Percentiles rank a stretch among this genome's conserved stretches.
phyloP scores from a whole-genome alignment of 495 filamentous ascomycete genomes.

The Darksidea phi region DNA sequence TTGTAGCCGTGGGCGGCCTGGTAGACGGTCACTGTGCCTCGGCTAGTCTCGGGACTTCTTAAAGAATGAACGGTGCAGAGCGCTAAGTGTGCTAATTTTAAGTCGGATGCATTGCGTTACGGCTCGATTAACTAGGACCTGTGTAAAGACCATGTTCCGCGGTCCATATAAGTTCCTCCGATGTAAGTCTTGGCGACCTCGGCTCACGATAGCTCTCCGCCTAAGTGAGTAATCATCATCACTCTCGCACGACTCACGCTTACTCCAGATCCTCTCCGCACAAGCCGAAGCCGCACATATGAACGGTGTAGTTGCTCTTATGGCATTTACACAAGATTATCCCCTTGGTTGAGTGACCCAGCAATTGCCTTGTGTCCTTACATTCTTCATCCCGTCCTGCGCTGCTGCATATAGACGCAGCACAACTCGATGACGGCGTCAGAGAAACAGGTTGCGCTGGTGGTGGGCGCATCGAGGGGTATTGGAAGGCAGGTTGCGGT shows the following conservation, averaged over 20 bases:
- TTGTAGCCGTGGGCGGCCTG: no score
- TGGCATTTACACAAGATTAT: no score
- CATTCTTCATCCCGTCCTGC: background rate
- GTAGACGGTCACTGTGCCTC: no score
- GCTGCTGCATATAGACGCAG: background rate
- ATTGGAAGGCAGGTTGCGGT: conserved; percentile 80
- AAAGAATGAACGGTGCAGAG: no score
- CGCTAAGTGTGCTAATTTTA: no score
- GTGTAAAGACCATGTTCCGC: no score
- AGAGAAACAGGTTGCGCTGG: conserved; percentile 57
- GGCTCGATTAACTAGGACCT: no score
- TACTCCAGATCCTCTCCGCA: background rate
- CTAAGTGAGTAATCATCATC: conserved; percentile 22
- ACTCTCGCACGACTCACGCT: background rate
- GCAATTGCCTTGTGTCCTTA: background rate
- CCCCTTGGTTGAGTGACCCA: background rate
- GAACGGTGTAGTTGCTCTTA: no score
- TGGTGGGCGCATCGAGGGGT: conserved; percentile 72
- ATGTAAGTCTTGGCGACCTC: conserved; percentile 11
- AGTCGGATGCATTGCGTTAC: no score
- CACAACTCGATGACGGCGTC: conserved; percentile 32
- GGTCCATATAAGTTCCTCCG: no score
- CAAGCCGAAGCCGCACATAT: background rate
- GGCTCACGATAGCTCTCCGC: conserved; percentile 18
- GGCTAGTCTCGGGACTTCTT: no score